A percentile compares a stretch with the other conserved stretches of the same genome.
Conservation (phyloP, 139 green algal species). For the Coelastrella sp. region DNA sequence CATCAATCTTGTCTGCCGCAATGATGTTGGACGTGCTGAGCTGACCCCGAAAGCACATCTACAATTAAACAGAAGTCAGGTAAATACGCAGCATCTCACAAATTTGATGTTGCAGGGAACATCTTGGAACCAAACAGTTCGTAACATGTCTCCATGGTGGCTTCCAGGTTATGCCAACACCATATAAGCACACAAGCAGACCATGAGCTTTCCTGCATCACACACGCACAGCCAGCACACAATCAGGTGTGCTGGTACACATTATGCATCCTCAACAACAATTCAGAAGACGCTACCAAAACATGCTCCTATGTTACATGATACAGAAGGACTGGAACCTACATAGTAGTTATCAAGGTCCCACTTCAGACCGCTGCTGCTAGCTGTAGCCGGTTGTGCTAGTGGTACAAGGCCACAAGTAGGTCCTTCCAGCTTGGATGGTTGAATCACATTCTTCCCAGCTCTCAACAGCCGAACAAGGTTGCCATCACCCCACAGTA, state of each 20-base stretch:
- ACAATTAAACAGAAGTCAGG: no score
- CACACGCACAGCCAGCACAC: no score
- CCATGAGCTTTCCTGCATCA: no score
- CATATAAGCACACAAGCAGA: no score
- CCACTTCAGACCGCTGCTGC: conserved; percentile 85
- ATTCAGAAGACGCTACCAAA: no score
- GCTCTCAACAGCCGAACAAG: conserved; percentile 78
- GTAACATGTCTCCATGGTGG: no score
- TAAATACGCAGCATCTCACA: no score
- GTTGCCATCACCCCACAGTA: conserved; percentile 89
- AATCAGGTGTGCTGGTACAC: background rate
- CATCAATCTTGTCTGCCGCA: conserved; percentile 61
- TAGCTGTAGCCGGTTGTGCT: conserved; percentile 61
- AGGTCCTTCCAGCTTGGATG: conserved; percentile 79
- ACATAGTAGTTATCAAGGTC: conserved; percentile 69
- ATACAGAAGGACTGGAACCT: no score
- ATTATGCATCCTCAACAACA: background rate
- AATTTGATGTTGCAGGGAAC: no score
- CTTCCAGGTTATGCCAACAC: no score
- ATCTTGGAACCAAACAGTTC: no score
- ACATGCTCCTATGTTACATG: no score
- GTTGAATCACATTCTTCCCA: conserved; percentile 69
- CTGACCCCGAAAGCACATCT: conserved; percentile 74
- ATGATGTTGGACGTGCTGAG: conserved; percentile 87
- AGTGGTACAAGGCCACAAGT: conserved; percentile 90